A percentile compares a stretch with the other conserved stretches of the same genome.
Conservation (phyloP, 805 yeast genomes). For the Candida patagonica region DNA sequence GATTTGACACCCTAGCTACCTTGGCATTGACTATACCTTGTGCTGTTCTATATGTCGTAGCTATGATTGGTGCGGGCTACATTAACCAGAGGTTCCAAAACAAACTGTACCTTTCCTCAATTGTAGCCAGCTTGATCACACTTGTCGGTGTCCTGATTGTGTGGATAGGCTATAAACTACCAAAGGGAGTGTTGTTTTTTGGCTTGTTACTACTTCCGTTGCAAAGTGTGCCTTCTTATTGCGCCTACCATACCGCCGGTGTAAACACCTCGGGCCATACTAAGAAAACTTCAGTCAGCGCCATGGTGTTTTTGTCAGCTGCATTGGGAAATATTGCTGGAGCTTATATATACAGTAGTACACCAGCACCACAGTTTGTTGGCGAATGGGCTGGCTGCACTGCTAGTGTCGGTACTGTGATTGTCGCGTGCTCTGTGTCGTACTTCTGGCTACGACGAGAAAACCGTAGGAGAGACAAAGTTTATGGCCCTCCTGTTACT, state of each 20-base stretch:
- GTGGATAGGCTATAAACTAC: too few species aligned
- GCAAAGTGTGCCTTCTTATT: slow-evolving; percentile 26
- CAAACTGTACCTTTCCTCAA: slow-evolving; percentile 24
- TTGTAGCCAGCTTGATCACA: slow-evolving; percentile 24
- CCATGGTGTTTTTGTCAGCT: slow-evolving; percentile 38
- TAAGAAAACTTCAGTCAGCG: slow-evolving; percentile 41
- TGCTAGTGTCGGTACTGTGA: slow-evolving; percentile 18
- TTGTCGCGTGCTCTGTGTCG: slow-evolving; percentile 14
- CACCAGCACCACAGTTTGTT: slow-evolving; percentile 10
- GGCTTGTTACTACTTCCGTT: slow-evolving; percentile 33
- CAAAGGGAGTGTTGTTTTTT: too few species aligned
- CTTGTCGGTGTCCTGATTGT: slow-evolving; percentile 29
- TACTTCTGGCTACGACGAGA: slow-evolving; percentile 6
- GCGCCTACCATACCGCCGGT: slow-evolving; percentile 11
- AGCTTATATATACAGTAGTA: slow-evolving; percentile 23
- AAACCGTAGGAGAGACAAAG: slow-evolving; percentile 9
- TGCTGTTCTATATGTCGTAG: slow-evolving; percentile 35
- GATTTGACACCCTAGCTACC: slow-evolving; percentile 33
- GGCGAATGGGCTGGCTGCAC: too few species aligned
- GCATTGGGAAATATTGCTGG: slow-evolving; percentile 49
- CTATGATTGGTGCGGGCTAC: slow-evolving; percentile 19
- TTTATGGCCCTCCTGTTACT: too few species aligned
- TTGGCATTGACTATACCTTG: slow-evolving; percentile 38
- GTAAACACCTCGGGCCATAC: slow-evolving; percentile 47
- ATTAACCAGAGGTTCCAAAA: slow-evolving; percentile 8